A percentile compares a stretch with the other conserved stretches of the same genome.
These are phyloP conservation scores for Alternaria viburni DNA, from an alignment of 2,329 filamentous ascomycete genomes.

Conservation along the genomic window DNA sequence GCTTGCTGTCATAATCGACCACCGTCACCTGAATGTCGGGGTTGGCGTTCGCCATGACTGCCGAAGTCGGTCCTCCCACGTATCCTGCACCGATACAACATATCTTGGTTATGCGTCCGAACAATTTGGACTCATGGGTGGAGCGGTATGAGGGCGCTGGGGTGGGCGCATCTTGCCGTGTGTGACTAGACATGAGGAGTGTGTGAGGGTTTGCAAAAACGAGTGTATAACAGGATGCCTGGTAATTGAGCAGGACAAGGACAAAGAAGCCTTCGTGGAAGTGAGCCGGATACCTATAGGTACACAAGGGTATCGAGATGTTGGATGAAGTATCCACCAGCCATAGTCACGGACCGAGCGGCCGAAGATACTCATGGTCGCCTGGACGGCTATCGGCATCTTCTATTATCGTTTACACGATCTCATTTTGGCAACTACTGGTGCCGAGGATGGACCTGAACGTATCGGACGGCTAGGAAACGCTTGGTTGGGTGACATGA, in stretches of 20 bases:
- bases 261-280: not conserved
- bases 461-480: not conserved
- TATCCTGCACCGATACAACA: slow-evolving; percentile 3
- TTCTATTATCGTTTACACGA: not conserved
- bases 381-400: slow-evolving; percentile 4
- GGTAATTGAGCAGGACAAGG: not conserved
- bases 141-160: not conserved
- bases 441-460: not conserved
- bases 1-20: slow-evolving; percentile 70
- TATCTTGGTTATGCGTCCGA: not conserved
- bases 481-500: not conserved
- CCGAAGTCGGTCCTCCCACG: slow-evolving; percentile 72
- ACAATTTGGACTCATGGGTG: not conserved
- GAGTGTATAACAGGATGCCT: not conserved
- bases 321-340: not conserved
- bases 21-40: slow-evolving; percentile 74
- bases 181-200: not conserved
- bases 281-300: not conserved
- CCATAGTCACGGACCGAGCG: not conserved
- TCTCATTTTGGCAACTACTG: not conserved
- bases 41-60: slow-evolving; percentile 76
- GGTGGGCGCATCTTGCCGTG: not conserved
- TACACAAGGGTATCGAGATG: not conserved
- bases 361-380: not conserved
- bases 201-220: not conserved